Evolutionary conservation across 129 eudicot genomes (phyloP), one percentile per base, ranked within the genome.

Genomic region (Heracleum sosnowskyi): DNA sequence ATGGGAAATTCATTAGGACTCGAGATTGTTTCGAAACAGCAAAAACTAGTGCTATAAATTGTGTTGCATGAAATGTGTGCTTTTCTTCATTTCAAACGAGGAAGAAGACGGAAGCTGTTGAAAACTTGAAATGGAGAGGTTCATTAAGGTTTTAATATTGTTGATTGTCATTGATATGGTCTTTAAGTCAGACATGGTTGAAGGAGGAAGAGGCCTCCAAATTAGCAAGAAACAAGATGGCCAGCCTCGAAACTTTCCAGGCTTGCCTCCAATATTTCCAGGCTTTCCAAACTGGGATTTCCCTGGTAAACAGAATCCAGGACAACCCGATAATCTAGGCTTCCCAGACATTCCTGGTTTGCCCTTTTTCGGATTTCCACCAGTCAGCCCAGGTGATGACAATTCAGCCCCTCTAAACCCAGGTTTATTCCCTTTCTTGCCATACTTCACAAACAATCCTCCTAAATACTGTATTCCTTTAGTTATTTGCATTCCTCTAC

Each of bases 241-340:
- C 6, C 71, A 64, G 71, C 71, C 71, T 64, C 71, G 16, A 33
- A 64, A 28, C 22, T 64, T 64, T 64, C 24, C 71, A 64, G 71
- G 71, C 37, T 64, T 31, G 71, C 71, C 71, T 31, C 71, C 10
- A 33, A 31, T 5, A 18, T 64, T 64, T 64, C 39, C 24, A 64
- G 71, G 71, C 11, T 31, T 64, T 64, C 37, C 34, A 13, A 57
- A n/a, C 66, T 57, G 66, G 66, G n/a, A 57, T 57, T 57, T 57
- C 33, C 33, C 66, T 3, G 33, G 15, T 57, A 16, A 10, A n/a
- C 15, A 26, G n/a, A 57, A n/a, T 22, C 66, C 13, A n/a, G 70
- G 9, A 3, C 37, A 64, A 31, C 70, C 37, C 36, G 29, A 55
- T 0, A 64, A 29, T 64, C 70, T 39, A 31, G 71, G 71, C 5